A percentile compares a stretch with the other conserved stretches of the same genome.
These are phyloP conservation scores for Paracoccidioides lutzii DNA, from an alignment of 2,329 filamentous ascomycete species.

Conservation along the genomic window DNA sequence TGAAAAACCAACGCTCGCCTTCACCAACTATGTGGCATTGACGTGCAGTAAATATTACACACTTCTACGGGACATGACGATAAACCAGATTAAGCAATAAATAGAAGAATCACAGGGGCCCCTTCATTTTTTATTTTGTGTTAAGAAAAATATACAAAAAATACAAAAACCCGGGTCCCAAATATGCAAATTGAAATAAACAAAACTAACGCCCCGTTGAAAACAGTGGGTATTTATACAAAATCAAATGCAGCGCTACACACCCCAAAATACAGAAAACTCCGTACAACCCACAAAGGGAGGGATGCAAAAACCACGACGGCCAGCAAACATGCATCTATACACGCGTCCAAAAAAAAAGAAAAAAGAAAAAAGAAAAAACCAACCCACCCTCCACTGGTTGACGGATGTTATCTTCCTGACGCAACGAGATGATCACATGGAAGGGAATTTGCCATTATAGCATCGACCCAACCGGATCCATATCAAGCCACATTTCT, in stretches of 20 bases:
- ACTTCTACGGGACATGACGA: no score
- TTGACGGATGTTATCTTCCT: no score
- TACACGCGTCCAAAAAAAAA: background rate
- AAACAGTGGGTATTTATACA: constrained; percentile 2
- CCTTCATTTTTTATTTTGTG: no score
- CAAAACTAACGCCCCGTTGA: background rate
- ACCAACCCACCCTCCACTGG: background rate
- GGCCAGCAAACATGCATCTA: background rate
- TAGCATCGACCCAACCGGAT: no score
- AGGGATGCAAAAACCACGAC: background rate
- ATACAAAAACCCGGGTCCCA: constrained; percentile 1
- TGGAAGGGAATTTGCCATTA: no score
- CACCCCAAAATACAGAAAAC: background rate
- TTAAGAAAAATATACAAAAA: background rate
- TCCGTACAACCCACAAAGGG: background rate
- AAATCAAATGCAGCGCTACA: background rate
- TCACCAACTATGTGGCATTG: no score
- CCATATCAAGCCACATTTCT: no score
- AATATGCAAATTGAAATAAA: background rate
- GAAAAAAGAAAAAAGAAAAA: background rate
- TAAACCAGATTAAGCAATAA: no score
- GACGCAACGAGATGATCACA: no score
- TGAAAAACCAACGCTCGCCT: background rate
- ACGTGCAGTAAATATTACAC: no score
- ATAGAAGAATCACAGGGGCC: constrained; percentile 11